Base-by-base conservation (phyloP, 2,329 filamentous ascomycete genomes). In the Scopulariopsis brevicaulis region DNA sequence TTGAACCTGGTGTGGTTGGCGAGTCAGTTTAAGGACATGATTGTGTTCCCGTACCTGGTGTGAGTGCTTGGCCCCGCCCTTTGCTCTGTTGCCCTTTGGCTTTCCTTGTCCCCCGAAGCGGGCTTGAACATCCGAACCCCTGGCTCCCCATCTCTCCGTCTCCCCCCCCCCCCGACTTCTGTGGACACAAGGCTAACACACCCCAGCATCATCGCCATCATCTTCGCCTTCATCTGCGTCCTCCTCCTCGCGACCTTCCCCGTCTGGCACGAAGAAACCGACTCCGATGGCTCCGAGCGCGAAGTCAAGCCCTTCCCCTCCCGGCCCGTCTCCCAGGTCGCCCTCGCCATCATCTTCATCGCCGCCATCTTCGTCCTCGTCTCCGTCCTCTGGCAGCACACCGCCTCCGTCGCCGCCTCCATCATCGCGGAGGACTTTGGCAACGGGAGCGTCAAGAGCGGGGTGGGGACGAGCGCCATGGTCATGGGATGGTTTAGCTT, bases 401-500 rank as follows among this genome's bases (percentile, higher is more conserved):
- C 94, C 6, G 94, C 94, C 0, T 96, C 93, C 0, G 94, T 99
- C 0, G 93, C 93, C 37, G 94, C 94, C 24, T 91, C 90, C 60
- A 89, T 95, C 63, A 92, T 99, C 63, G 90, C 92, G 1, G 89
- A 96, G 77, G 91, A 96, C 68, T 83, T 96, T 63, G 92, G 87
- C 40, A 96, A 96, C 70, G 92, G 92, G 51, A 89, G 86, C 63
- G 89, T 96, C 59, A 84, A 81, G 70, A 90, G 86, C 59, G 92
- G 92, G 37, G 90, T 96, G 14, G 92, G 92, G n/a, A 92, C 90
- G 54, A 89, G 87, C 46, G 93, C 94, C 59, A 97, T 99, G 90
- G 89, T 96, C 20, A 79, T 99, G 67, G 94, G 94, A 60, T 99
- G 94, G 94, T 97, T 99, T 73, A 89, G 90, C 50, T 97, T 99